Conservation (phyloP, 257 asterid genomes). For the Ilex aquifolium region DNA sequence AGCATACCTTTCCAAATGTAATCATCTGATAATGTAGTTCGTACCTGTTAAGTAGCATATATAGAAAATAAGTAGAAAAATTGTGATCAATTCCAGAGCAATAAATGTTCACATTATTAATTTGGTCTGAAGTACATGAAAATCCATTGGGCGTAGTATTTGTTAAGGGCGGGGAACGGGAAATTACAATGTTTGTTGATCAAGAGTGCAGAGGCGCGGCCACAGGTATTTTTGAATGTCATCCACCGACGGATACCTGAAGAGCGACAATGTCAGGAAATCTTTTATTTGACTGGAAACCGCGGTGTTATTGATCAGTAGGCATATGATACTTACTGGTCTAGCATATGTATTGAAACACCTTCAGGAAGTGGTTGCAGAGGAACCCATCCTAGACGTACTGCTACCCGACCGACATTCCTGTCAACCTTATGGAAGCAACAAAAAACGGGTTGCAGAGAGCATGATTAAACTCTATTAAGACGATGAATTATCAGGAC, state of each 20-base stretch:
- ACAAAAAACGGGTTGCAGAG: background rate
- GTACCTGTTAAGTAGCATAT: conserved; percentile 33
- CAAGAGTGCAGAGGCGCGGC: conserved; percentile 73
- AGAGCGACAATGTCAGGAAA: background rate
- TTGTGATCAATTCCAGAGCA: no score
- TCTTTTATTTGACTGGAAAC: background rate
- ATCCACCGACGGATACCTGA: conserved; percentile 63
- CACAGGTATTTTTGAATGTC: conserved; percentile 66
- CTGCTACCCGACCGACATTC: background rate
- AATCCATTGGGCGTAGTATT: background rate
- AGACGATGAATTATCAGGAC: background rate
- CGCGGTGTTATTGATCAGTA: background rate
- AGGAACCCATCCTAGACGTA: conserved; percentile 3
- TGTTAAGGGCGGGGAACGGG: no score
- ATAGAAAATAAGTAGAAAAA: no score
- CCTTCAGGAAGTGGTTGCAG: background rate
- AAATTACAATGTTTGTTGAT: conserved; percentile 54
- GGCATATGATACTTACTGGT: background rate
- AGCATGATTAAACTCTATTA: background rate
- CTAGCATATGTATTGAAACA: background rate
- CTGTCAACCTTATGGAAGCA: background rate
- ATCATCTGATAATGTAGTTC: conserved; percentile 83
- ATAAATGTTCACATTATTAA: background rate
- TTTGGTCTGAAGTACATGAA: background rate
- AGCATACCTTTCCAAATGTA: conserved; percentile 71